phyloP scores from a whole-genome alignment of 2,329 filamentous ascomycete genomes.

The Acrocalymma vagum region DNA sequence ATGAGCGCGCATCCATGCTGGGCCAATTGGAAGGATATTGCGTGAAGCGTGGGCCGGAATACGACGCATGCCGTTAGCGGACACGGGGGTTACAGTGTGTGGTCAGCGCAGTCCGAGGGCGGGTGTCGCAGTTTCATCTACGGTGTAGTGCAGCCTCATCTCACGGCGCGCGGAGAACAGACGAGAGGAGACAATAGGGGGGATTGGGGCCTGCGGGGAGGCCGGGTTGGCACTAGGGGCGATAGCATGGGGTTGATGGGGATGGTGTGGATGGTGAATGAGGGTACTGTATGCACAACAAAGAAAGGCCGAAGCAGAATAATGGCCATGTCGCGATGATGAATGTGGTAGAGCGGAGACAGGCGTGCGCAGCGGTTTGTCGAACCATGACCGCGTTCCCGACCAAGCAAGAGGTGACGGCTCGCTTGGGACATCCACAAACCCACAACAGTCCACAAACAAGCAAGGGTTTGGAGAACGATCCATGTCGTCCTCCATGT shows the following conservation, averaged over 20 bases:
- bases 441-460: constrained; percentile 23
- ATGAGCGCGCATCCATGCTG: constrained; percentile 19
- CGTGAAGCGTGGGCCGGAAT: constrained; percentile 5
- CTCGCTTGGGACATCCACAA: constrained; percentile 25
- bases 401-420: constrained; percentile 1
- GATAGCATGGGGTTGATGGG: too few species aligned
- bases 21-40: constrained; percentile 23
- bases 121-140: constrained; percentile 20
- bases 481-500: too few species aligned
- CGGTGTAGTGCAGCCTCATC: constrained; percentile 14
- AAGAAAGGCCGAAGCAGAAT: too few species aligned
- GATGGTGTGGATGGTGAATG: too few species aligned
- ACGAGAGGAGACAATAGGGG: too few species aligned
- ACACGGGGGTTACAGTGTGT: too few species aligned
- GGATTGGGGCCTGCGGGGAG: too few species aligned
- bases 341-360: constrained; percentile 6
- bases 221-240: too few species aligned
- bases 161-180: constrained; percentile 8
- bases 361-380: constrained; percentile 1
- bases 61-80: constrained; percentile 7
- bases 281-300: too few species aligned
- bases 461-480: constrained; percentile 21
- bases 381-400: constrained; percentile 3
- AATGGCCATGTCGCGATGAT: too few species aligned
- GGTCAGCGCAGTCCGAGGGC: constrained; percentile 12